phyloP scores from a whole-genome alignment of 1,139 yeast species.

The Yamadazyma mexicana region DNA sequence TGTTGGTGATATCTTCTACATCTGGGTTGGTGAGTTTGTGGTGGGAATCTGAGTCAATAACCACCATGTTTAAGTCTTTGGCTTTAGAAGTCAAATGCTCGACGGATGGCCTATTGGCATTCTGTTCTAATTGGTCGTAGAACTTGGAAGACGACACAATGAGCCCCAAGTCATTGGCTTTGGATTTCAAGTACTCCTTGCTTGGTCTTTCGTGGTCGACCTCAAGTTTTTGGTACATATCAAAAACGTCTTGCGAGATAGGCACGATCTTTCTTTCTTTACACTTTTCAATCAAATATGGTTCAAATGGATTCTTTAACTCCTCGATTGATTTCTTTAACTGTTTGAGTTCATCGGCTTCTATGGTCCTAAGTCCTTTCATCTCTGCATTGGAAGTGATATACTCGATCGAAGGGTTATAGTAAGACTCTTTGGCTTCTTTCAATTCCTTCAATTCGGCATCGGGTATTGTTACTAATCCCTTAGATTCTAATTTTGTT shows the following conservation, averaged over 20 bases:
- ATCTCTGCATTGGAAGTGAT: constrained; percentile 18
- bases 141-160: constrained; percentile 29
- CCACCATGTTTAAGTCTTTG: constrained; percentile 15
- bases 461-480: constrained; percentile 35
- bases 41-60: constrained; percentile 19
- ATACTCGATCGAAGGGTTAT: constrained; percentile 20
- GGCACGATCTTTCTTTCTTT: constrained; percentile 25
- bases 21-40: constrained; percentile 20
- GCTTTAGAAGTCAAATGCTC: constrained; percentile 34
- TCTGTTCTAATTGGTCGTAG: constrained; percentile 28
- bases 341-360: constrained; percentile 5
- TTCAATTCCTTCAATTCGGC: constrained; percentile 22
- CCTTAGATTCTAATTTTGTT: constrained; percentile 28
- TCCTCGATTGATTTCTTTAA: constrained; percentile 6
- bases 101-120: constrained; percentile 21
- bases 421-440: constrained; percentile 10
- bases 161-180: constrained; percentile 34
- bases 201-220: constrained; percentile 31
- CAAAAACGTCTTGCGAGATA: constrained; percentile 23
- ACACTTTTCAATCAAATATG: constrained; percentile 28
- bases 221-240: constrained; percentile 21
- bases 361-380: constrained; percentile 15
- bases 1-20: constrained; percentile 16
- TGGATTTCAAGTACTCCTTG: constrained; percentile 23
- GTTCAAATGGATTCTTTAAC: constrained; percentile 26